phyloP scores from a whole-genome alignment of 2,329 filamentous ascomycete genomes.

The Ceratocystis cubensis region DNA sequence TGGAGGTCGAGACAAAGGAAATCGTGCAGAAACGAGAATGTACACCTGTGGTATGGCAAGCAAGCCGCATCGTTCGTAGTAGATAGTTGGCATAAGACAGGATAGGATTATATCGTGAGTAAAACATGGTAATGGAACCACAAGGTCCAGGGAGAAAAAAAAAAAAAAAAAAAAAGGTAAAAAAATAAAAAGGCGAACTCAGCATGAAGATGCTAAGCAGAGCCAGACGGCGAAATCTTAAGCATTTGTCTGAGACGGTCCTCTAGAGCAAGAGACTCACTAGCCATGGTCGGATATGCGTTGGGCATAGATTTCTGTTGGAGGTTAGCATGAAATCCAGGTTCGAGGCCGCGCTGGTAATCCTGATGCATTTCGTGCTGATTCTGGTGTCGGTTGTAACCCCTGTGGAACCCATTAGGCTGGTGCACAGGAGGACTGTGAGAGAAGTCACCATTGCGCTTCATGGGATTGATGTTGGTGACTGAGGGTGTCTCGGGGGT shows the following conservation, averaged over 20 bases:
- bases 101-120: background rate
- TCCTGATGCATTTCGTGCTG: background rate
- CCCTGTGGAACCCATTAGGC: conserved; percentile 1
- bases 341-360: conserved; percentile 7
- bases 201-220: background rate
- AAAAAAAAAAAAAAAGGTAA: background rate
- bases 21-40: background rate
- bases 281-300: background rate
- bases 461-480: conserved; percentile 7
- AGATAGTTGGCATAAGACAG: background rate
- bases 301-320: conserved; percentile 4
- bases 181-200: background rate
- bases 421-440: conserved; percentile 1
- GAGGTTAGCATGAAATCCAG: conserved; percentile 12
- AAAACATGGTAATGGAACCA: conserved; percentile 10
- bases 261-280: conserved; percentile 11
- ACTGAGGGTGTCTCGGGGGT: conserved; percentile 13
- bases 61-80: background rate
- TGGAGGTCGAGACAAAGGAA: background rate
- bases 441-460: background rate
- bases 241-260: conserved; percentile 19
- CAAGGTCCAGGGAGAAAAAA: background rate
- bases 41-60: background rate
- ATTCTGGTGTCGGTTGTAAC: background rate
- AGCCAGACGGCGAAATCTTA: conserved; percentile 16